These are phyloP conservation scores for Kwoniella shivajii DNA, from an alignment of 1,284 basidiomycete genomes.

Conservation along the genomic window DNA sequence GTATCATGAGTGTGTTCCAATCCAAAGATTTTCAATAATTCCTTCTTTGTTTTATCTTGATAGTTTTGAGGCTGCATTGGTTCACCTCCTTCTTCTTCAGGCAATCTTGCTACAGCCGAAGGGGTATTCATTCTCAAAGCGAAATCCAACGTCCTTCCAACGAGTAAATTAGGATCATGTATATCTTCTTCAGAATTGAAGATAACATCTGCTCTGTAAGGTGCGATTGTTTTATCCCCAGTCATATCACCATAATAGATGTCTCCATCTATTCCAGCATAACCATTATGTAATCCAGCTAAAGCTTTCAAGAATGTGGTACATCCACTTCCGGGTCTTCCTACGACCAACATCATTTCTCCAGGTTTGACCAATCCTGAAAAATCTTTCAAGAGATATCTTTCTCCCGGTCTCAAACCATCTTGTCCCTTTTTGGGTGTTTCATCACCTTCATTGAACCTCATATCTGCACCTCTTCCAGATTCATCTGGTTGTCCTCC, in stretches of 20 bases:
- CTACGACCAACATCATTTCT: constrained; percentile 53
- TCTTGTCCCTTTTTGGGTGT: constrained; percentile 29
- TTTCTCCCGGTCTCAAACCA: constrained; percentile 41
- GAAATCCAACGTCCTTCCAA: constrained; percentile 49
- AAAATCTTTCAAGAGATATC: constrained; percentile 46
- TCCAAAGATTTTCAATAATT: constrained; percentile 70
- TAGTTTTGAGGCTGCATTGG: constrained; percentile 57
- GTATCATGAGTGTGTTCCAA: constrained; percentile 73
- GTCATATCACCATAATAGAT: constrained; percentile 53
- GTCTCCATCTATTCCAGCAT: constrained; percentile 53
- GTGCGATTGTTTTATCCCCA: constrained; percentile 25
- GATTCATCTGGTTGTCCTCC: constrained; percentile 8
- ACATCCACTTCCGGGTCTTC: constrained; percentile 55
- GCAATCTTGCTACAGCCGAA: constrained; percentile 24
- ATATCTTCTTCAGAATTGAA: constrained; percentile 51
- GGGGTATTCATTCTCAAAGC: constrained; percentile 47
- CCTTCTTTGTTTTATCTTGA: constrained; percentile 57
- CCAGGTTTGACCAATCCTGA: constrained; percentile 42
- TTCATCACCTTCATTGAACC: constrained; percentile 21
- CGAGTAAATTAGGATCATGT: constrained; percentile 48
- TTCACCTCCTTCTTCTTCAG: constrained; percentile 27
- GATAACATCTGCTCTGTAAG: constrained; percentile 33
- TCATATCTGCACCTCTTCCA: constrained; percentile 23
- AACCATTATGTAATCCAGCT: constrained; percentile 52
- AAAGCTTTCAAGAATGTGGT: constrained; percentile 57